These are phyloP conservation scores for Tetradesmus lagerheimii DNA, from an alignment of 139 green algal genomes.

Conservation along the genomic window DNA sequence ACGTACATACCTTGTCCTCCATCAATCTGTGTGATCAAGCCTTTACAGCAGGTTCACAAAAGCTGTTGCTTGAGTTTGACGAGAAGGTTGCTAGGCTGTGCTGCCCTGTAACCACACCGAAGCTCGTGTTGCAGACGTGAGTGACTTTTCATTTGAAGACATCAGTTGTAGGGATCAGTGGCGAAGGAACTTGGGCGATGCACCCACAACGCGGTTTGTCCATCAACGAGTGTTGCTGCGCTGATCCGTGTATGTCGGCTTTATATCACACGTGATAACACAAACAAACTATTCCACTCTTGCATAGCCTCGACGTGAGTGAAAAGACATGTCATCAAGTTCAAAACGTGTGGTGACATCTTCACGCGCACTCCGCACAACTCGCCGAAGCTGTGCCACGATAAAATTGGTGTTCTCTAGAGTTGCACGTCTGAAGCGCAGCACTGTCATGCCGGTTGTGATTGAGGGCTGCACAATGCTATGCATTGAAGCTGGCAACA, in stretches of 20 bases:
- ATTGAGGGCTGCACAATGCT: too few relatives aligned
- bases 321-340: too few relatives aligned
- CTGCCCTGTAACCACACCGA: background rate
- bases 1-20: background rate
- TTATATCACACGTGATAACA: too few relatives aligned
- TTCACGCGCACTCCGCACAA: too few relatives aligned
- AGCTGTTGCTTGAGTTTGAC: background rate
- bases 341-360: too few relatives aligned
- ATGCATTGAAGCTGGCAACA: too few relatives aligned
- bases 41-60: background rate
- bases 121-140: background rate
- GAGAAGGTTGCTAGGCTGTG: background rate
- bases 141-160: background rate
- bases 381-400: too few relatives aligned
- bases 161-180: background rate
- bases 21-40: background rate
- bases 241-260: background rate
- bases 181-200: background rate
- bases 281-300: too few relatives aligned
- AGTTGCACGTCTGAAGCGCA: too few relatives aligned
- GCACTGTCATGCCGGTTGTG: too few relatives aligned
- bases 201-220: background rate
- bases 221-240: background rate
- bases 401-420: too few relatives aligned
- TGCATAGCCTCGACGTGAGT: too few relatives aligned